Percentiles rank a stretch among this genome's conserved stretches.
Evolutionary conservation across 1,284 basidiomycete species (phyloP).

Genomic region (Dichomitus squalens): DNA sequence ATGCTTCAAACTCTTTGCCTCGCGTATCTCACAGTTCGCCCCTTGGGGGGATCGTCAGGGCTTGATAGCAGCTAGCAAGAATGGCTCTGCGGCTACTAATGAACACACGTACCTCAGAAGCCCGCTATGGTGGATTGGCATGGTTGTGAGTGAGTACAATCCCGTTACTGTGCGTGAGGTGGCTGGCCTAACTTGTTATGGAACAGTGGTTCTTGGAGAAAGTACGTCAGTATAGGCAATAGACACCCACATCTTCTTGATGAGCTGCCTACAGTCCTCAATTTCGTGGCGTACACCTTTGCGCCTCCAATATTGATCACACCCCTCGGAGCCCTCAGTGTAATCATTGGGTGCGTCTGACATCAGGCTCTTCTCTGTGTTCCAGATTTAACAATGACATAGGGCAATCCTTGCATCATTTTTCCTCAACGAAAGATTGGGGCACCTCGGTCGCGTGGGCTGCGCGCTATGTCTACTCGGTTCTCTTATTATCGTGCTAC

Average conservation of each 20-base stretch:
- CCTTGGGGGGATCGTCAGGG: constrained; percentile 21
- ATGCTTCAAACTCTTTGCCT: background rate
- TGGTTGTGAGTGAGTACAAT: constrained; percentile 79
- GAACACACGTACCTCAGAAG: constrained; percentile 87
- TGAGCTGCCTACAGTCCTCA: constrained; percentile 69
- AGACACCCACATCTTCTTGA: background rate
- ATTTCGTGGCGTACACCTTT: constrained; percentile 98
- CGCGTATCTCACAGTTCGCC: background rate
- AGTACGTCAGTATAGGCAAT: constrained; percentile 45
- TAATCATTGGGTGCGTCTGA: constrained; percentile 93
- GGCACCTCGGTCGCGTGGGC: constrained; percentile 90
- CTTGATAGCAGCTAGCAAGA: background rate
- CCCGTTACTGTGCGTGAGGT: background rate
- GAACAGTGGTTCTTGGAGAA: constrained; percentile 87
- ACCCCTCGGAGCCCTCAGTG: constrained; percentile 92
- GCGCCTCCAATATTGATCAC: constrained; percentile 98
- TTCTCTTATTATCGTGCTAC: constrained; percentile 93
- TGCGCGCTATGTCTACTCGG: constrained; percentile 92
- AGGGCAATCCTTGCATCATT: constrained; percentile 94
- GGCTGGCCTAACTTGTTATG: background rate
- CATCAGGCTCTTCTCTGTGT: background rate
- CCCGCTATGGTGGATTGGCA: constrained; percentile 98
- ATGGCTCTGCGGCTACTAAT: constrained; percentile 59
- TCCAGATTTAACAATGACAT: background rate
- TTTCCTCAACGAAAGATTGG: constrained; percentile 91